Evolutionary conservation across 805 yeast genomes (phyloP).

Genomic region (Cyberlindnera euphorbiiphila): DNA sequence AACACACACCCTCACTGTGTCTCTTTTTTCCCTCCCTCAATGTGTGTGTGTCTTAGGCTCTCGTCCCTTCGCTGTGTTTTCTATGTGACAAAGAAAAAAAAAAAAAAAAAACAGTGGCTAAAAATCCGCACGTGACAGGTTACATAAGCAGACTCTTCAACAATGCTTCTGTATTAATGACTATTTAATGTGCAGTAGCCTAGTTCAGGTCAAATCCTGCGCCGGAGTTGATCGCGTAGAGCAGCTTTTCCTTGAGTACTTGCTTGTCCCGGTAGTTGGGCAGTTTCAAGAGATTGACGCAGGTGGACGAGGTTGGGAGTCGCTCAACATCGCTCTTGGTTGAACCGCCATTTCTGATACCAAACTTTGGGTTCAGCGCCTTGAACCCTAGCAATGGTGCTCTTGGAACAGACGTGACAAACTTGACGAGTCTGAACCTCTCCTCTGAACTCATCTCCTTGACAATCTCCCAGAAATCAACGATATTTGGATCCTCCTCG

Average conservation of each 20-base stretch:
- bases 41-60: too few relatives aligned
- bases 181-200: too few relatives aligned
- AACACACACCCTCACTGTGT: too few relatives aligned
- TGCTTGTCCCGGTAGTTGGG: conserved; percentile 74
- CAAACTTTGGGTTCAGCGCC: conserved; percentile 71
- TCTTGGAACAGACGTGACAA: conserved; percentile 88
- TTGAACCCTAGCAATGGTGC: conserved; percentile 89
- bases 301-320: conserved; percentile 89
- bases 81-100: too few relatives aligned
- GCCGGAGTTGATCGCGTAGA: conserved; percentile 75
- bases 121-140: too few relatives aligned
- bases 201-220: conserved; percentile 78
- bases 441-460: conserved; percentile 64
- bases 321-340: conserved; percentile 45
- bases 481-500: conserved; percentile 54
- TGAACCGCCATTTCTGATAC: conserved; percentile 49
- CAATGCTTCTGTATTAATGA: too few relatives aligned
- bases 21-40: too few relatives aligned
- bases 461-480: conserved; percentile 71
- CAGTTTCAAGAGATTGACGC: conserved; percentile 80
- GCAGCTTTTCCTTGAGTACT: conserved; percentile 54
- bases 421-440: conserved; percentile 64
- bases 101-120: too few relatives aligned
- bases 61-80: too few relatives aligned
- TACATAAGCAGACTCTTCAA: too few relatives aligned